Percentiles rank a stretch among this genome's conserved stretches.
Evolutionary conservation across 495 filamentous ascomycete genomes (phyloP).

Genomic region (Letharia lupina): DNA sequence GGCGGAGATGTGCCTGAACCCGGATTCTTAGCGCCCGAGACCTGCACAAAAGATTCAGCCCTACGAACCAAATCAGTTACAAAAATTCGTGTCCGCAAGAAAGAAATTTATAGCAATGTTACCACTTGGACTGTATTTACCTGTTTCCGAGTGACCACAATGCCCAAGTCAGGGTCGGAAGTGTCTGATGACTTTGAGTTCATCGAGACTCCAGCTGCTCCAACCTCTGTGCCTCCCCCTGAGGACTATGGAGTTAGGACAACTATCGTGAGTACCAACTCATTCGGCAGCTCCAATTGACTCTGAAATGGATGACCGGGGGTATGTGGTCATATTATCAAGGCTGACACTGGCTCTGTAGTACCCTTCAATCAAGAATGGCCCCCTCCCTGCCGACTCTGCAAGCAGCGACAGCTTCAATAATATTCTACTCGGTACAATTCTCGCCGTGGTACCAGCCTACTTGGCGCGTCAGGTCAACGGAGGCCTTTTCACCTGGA

Average conservation of each 20-base stretch:
- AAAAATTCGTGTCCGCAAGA: too few relatives aligned
- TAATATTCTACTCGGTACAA: constrained; percentile 44
- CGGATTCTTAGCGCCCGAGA: not conserved
- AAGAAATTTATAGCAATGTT: not conserved
- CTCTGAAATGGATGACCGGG: not conserved
- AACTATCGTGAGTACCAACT: constrained; percentile 41
- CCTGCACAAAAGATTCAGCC: not conserved
- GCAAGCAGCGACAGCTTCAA: constrained; percentile 49
- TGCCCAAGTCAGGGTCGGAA: constrained; percentile 44
- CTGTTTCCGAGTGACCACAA: constrained; percentile 17
- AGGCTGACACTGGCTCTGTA: constrained; percentile 23
- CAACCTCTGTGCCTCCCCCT: constrained; percentile 36
- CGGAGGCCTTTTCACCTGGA: constrained; percentile 47
- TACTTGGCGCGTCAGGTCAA: constrained; percentile 46
- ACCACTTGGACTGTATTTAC: not conserved
- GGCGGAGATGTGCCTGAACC: constrained; percentile 1
- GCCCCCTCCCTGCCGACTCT: constrained; percentile 52
- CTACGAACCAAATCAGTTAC: not conserved
- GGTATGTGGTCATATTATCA: not conserved
- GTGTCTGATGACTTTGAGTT: constrained; percentile 59
- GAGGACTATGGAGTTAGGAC: constrained; percentile 50
- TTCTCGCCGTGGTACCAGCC: constrained; percentile 42
- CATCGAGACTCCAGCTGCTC: constrained; percentile 54
- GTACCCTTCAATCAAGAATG: constrained; percentile 58
- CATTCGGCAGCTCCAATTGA: not conserved